Evolutionary conservation across 768 basidiomycete species (phyloP), one percentile per base, ranked within the genome.

Genomic region (Tephrocybe sp.): DNA sequence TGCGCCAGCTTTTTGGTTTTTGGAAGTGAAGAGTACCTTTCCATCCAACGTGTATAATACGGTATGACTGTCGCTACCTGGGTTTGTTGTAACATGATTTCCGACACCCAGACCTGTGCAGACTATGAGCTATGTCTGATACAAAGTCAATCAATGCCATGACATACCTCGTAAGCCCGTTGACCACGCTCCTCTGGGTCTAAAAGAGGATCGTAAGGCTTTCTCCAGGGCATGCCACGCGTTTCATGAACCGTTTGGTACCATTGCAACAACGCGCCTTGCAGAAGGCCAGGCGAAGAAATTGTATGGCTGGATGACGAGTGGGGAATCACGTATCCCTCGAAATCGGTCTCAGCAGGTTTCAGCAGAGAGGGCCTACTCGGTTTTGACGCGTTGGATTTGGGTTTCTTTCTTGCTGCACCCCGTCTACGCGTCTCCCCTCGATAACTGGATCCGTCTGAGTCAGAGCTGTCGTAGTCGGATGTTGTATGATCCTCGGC

Each of bases 71-170:
- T 93, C 4, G 70, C 78, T 28, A 97, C 94, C 66, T 96, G 93
- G 0, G 95, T 98, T 68, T 98, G 95, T 67, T 98, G 95, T 2
- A 95, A 76, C 95, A 97, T 97, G 51, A 97, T 86, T 70, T 98
- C 93, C 12, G 86, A 90, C 20, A 93, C 77, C 89, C 90, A 92
- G 21, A 93, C 88, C 90, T 90, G 58, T 14, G 24, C 23, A 21
- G 46, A 28, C 47, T 20, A 43, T 26, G 18, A 52, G 34, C 24
- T 26, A 37, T 36, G 39, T 33, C 25, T 41, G 4, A 30, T 1
- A 10, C 15, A n/a, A n/a, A n/a, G n/a, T n/a, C n/a, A n/a, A n/a
- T n/a, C n/a, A n/a, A n/a, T 36, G 14, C 24, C 28, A 47, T 4
- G 49, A 8, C 39, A 49, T 61, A 93, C 94, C 79, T 97, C 93